Evolutionary conservation across 371 early-diverging fungal species (phyloP).

Genomic region (Rhizomucor miehei): DNA sequence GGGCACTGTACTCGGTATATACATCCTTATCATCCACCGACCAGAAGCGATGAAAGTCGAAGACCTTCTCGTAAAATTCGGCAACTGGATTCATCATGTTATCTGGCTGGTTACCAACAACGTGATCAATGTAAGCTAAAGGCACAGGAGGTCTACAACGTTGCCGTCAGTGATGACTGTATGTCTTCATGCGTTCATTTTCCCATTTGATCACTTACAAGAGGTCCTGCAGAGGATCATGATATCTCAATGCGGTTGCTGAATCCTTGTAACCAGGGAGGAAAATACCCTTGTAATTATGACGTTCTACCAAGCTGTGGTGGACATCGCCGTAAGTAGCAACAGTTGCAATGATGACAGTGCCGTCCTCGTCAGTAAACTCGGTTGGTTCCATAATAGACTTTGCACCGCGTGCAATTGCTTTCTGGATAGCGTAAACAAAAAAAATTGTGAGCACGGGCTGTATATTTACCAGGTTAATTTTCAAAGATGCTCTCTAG

Average conservation of each 20-base stretch:
- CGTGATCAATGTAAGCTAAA: constrained; percentile 84
- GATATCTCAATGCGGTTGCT: constrained; percentile 30
- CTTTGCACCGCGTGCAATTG: constrained; percentile 86
- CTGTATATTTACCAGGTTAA: not conserved
- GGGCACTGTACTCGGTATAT: constrained; percentile 91
- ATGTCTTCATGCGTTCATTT: not conserved
- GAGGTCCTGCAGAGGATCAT: constrained; percentile 67
- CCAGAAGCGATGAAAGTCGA: constrained; percentile 98
- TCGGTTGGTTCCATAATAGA: constrained; percentile 83
- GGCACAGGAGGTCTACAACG: constrained; percentile 55
- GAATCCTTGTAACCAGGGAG: constrained; percentile 75
- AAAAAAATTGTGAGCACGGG: not conserved
- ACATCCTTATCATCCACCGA: constrained; percentile 97
- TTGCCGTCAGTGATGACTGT: not conserved
- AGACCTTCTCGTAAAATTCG: constrained; percentile 80
- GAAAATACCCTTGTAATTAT: constrained; percentile 82
- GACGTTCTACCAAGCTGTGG: constrained; percentile 92
- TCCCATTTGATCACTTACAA: constrained; percentile 32
- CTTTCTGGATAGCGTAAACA: constrained; percentile 37
- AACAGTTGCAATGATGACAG: constrained; percentile 89
- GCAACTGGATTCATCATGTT: constrained; percentile 84
- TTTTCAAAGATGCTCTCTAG: not conserved
- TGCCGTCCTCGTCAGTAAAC: constrained; percentile 80
- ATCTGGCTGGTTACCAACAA: constrained; percentile 95
- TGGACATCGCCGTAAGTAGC: constrained; percentile 91